A percentile compares a stretch with the other conserved stretches of the same genome.
phyloP scores from a whole-genome alignment of 2,329 filamentous ascomycete genomes.

The Xylaria sp. region DNA sequence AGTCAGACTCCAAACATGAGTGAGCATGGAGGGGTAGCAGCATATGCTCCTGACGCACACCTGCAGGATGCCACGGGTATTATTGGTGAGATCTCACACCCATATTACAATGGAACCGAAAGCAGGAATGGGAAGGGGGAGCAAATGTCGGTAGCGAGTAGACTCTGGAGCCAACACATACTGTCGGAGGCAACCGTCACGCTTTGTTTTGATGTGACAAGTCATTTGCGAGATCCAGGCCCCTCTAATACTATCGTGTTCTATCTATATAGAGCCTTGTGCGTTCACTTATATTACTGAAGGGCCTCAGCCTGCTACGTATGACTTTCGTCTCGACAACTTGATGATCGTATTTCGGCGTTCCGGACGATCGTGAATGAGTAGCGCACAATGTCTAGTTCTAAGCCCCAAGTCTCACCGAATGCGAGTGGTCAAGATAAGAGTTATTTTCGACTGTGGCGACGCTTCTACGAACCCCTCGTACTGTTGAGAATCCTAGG shows the following conservation, averaged over 20 bases:
- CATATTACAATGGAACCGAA: background rate
- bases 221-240: background rate
- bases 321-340: background rate
- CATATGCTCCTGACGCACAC: background rate
- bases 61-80: constrained; percentile 10
- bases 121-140: background rate
- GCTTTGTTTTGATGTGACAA: constrained; percentile 10
- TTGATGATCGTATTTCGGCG: background rate
- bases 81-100: constrained; percentile 14
- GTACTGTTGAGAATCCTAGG: constrained; percentile 51
- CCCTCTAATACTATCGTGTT: background rate
- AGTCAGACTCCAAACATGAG: background rate
- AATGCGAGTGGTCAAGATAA: background rate
- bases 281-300: background rate
- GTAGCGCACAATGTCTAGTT: constrained; percentile 3
- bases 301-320: background rate
- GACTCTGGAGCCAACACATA: constrained; percentile 28
- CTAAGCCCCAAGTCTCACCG: constrained; percentile 1
- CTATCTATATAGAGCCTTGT: background rate
- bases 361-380: background rate
- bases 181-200: constrained; percentile 8
- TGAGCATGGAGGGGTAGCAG: constrained; percentile 16
- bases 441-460: constrained; percentile 32
- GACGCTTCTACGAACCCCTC: constrained; percentile 55
- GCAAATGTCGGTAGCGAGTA: constrained; percentile 6